Base-by-base conservation (phyloP, 1,139 yeast genomes). In the Hanseniaspora gamundiae region DNA sequence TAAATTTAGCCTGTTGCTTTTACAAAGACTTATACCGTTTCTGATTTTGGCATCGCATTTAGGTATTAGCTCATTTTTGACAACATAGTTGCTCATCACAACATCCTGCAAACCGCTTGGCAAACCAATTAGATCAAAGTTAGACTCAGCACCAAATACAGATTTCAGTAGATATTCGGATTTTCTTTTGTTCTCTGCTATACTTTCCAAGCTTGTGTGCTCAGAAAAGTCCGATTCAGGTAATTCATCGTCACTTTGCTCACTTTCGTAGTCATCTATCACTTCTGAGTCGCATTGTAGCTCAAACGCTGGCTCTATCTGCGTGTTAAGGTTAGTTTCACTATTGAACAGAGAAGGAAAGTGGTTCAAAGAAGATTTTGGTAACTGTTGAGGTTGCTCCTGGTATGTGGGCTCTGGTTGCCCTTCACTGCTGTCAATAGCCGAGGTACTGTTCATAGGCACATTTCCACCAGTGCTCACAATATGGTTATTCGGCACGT, bases 91-190 rank as follows among this genome's bases (percentile, higher is more conserved):
- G 11, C 60, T 58, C 55, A 60, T 52, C 14, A 60, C 53, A 36
- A 55, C 70, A 52, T 78, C 79, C 59, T 82, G 88, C 35, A 82
- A 72, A 26, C 93, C 93, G 6, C 85, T 79, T 4, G 91, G 88
- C 43, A 78, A 60, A 42, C 64, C 66, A 36, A 77, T 59, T 48
- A 79, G 66, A 46, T 68, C 60, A 20, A 53, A 50, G 46, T 65
- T 62, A 3, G 19, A 2, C 2, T 6, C n/a, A 10, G 17, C 29
- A 21, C n/a, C 17, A 9, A 36, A 24, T 2, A 22, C 28, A 3
- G 27, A 6, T 21, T 21, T 13, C 28, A 33, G 13, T 4, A 36
- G 6, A 13, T 36, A 17, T 14, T 36, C 29, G 11, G 39, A 29
- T 9, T 4, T 33, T 20, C 11, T 24, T n/a, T 11, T 17, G 13